Percentiles rank a stretch among this genome's conserved stretches.
Conservation (phyloP, 1,284 basidiomycete genomes). For the Tilletiopsis washingtonensis region DNA sequence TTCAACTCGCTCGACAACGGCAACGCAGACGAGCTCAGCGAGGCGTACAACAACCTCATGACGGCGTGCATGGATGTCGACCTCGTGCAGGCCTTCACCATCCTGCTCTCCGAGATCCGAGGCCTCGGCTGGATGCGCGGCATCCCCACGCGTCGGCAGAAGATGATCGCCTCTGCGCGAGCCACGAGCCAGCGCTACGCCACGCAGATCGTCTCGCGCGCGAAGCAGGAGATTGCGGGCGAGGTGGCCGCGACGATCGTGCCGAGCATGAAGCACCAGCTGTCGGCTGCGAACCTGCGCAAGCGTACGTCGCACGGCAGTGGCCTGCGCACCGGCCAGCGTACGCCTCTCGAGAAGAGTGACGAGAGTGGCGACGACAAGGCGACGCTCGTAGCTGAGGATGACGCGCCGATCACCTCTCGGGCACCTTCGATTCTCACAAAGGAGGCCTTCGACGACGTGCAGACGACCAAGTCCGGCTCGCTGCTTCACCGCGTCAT, state of each 20-base stretch:
- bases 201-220: background rate
- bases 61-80: conserved; percentile 13
- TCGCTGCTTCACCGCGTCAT: background rate
- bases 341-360: no score
- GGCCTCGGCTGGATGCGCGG: conserved; percentile 30
- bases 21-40: conserved; percentile 15
- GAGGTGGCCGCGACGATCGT: background rate
- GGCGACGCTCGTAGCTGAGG: background rate
- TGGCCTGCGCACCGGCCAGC: no score
- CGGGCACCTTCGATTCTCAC: background rate
- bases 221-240: background rate
- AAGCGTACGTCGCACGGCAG: background rate
- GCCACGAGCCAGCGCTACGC: background rate
- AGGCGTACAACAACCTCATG: conserved; percentile 24
- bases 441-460: background rate
- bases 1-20: conserved; percentile 7
- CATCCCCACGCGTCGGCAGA: conserved; percentile 28
- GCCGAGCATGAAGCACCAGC: background rate
- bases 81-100: conserved; percentile 15
- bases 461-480: background rate
- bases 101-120: conserved; percentile 23
- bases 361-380: background rate
- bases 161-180: conserved; percentile 5
- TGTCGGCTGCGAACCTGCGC: background rate
- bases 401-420: background rate